Base-by-base conservation (phyloP, 192 early-diverging fungal species). In the Gorgonomyces haynaldii region DNA sequence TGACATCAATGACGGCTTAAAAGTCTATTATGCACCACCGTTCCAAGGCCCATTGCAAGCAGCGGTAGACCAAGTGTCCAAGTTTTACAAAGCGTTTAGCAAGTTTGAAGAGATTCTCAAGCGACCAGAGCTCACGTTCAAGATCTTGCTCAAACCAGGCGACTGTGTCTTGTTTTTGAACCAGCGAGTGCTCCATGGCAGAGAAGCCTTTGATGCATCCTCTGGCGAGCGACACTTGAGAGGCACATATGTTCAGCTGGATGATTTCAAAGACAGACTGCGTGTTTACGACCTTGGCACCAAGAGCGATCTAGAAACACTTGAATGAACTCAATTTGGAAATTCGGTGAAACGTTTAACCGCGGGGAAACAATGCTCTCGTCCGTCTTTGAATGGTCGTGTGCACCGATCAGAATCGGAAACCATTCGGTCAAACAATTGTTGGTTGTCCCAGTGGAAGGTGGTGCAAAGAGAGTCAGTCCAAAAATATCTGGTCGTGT, bases 101-200 rank as follows among this genome's bases (percentile, higher is more conserved):
- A 35, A 47, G 0, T 83, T 85, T 58, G 69, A 70, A 26, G 64
- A 66, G 4, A 64, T 78, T 28, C 60, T 88, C 38, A 66, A 81
- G 43, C 45, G 64, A 15, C 61, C 62, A 16, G 67, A 68, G 25
- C 52, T 81, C n/a, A 58, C 70, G 26, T 83, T 58, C 50, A 54
- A 70, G 41, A 67, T 72, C 23, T 71, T 74, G 26, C 57, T 88
- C 55, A 58, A 81, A 43, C 74, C 76, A 1, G 83, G 85, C 5
- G 74, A 86, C 25, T 59, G 70, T 16, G 82, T 81, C 25, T 57
- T 88, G n/a, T 87, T 90, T 67, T 72, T 72, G 1, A 90, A 90
- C 57, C 56, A 84, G 40, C 57, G 87, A 16, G 82, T 88, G 4
- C 53, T 90, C 45, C 87, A 90, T 66, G 87, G 80, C 9, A 62